These are phyloP conservation scores for Arabidopsis arenosa DNA, from an alignment of 345 rosid genomes.

Conservation along the genomic window DNA sequence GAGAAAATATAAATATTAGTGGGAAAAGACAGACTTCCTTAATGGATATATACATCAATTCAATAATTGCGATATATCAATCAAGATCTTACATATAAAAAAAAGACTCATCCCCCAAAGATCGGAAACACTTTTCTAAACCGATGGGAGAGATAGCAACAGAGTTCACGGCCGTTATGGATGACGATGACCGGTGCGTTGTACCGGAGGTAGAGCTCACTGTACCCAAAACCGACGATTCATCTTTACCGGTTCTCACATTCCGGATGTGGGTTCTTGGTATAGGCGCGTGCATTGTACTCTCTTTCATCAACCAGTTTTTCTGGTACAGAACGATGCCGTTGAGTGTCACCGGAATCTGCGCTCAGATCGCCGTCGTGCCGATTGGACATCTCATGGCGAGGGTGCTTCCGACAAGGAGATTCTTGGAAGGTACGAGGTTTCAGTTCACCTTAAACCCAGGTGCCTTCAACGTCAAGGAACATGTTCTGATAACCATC, in stretches of 20 bases:
- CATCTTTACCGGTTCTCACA: slow-evolving; percentile 64
- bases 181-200: slow-evolving; percentile 49
- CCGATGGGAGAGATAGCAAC: slow-evolving; percentile 42
- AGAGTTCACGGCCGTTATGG: slow-evolving; percentile 40
- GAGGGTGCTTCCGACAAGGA: slow-evolving; percentile 49
- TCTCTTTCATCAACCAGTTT: slow-evolving; percentile 85
- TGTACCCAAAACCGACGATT: slow-evolving; percentile 80
- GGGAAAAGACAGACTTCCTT: slow-evolving; percentile 24
- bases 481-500: slow-evolving; percentile 86
- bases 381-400: slow-evolving; percentile 84
- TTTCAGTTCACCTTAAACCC: slow-evolving; percentile 72
- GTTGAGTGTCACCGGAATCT: slow-evolving; percentile 55
- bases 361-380: slow-evolving; percentile 84
- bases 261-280: slow-evolving; percentile 94
- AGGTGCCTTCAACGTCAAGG: slow-evolving; percentile 86
- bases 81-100: slow-evolving; percentile 10
- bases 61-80: slow-evolving; percentile 25
- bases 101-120: slow-evolving; percentile 9
- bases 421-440: slow-evolving; percentile 53
- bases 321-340: slow-evolving; percentile 84
- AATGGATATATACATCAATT: slow-evolving; percentile 21
- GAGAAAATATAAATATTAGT: not conserved
- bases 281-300: slow-evolving; percentile 57
- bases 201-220: slow-evolving; percentile 77
- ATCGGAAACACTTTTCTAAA: slow-evolving; percentile 8